Evolutionary conservation across 768 basidiomycete species (phyloP), one percentile per base, ranked within the genome.

Genomic region (Amylocystis lapponica): DNA sequence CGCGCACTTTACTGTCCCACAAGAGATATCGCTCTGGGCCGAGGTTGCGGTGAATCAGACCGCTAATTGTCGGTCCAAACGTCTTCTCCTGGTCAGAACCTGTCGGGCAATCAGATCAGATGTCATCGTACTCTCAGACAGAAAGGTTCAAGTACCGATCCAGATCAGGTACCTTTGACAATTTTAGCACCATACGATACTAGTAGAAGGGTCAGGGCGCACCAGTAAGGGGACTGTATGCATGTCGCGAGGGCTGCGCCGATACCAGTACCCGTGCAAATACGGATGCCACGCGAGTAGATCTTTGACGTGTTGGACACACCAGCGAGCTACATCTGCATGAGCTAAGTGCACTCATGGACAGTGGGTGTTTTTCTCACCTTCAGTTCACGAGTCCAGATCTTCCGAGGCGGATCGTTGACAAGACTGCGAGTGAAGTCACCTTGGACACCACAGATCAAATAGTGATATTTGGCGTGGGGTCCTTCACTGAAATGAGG

Each of bases 301-400:
- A 89, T 65, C 3, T 73, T 78, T 4, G 85, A 87, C 2, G 86
- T 85, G 60, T 89, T 86, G 22, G 84, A 86, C 27, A 87, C 82
- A 50, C 83, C 85, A 8, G 86, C 84, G 55, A 86, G 76, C 83
- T 86, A 36, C 13, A 25, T 19, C 17, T 39, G 36, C 34, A 36
- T n/a, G n/a, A n/a, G n/a, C n/a, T n/a, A n/a, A n/a, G 3, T 16
- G 10, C 12, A 30, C 20, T 36, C 32, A 37, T 33, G 30, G 17
- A n/a, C 8, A 6, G n/a, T n/a, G n/a, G n/a, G n/a, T n/a, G 29
- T 10, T 10, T 30, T 30, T 10, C 11, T 16, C 11, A 10, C n/a
- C 80, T 89, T 89, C 23, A 88, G 66, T 62, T 88, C 75, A 38
- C 86, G 79, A 11, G 86, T 88, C 86, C 86, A 89, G 30, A 88